phyloP scores from a whole-genome alignment of 192 early-diverging fungal species.

The Coemansia interrupta region DNA sequence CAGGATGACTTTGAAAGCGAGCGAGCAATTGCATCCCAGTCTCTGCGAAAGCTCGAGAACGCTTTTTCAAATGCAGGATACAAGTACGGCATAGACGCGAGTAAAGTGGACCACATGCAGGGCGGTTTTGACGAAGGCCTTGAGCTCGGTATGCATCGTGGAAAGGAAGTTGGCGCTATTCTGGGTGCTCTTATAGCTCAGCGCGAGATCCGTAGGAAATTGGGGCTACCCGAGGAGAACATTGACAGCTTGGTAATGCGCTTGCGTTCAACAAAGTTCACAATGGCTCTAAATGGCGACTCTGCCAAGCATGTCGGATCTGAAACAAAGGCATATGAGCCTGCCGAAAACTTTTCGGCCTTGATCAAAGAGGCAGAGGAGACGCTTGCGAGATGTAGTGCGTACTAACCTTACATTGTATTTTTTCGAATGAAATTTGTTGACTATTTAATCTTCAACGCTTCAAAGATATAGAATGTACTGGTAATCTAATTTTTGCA shows the following conservation, averaged over 20 bases:
- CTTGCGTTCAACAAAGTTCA: conserved; percentile 30
- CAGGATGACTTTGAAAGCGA: conserved; percentile 18
- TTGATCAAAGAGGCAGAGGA: conserved; percentile 9
- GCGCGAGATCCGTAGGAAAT: conserved; percentile 21
- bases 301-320: not conserved
- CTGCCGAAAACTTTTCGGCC: not conserved
- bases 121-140: conserved; percentile 29
- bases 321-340: not conserved
- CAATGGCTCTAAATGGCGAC: not conserved
- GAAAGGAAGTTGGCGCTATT: conserved; percentile 17
- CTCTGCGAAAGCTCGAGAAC: conserved; percentile 22
- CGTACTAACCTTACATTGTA: not conserved
- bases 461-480: not conserved
- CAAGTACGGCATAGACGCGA: conserved; percentile 38
- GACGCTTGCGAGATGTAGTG: not conserved
- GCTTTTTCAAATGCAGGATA: conserved; percentile 32
- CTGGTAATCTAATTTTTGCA: not conserved
- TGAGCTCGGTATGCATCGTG: conserved; percentile 16
- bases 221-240: conserved; percentile 9
- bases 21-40: conserved; percentile 17
- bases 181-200: conserved; percentile 28
- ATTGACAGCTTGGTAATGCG: conserved; percentile 28
- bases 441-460: not conserved
- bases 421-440: not conserved
- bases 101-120: conserved; percentile 32